A percentile compares a stretch with the other conserved stretches of the same genome.
Evolutionary conservation across 345 rosid species (phyloP).

Genomic region (Eucalyptus erythrocorys): DNA sequence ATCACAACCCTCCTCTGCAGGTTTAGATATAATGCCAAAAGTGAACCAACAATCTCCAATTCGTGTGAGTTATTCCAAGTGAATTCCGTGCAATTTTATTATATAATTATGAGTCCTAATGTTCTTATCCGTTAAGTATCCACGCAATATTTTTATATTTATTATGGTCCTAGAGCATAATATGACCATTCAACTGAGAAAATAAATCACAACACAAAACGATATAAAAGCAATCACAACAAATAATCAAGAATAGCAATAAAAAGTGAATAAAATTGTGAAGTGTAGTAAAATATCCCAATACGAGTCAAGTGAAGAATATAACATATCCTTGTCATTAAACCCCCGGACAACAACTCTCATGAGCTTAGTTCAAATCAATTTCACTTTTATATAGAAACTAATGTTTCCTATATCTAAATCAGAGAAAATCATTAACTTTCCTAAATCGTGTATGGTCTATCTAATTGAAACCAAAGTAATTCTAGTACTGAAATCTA

Average conservation of each 20-base stretch:
- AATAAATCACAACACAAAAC: neutral
- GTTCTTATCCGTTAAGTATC: neutral
- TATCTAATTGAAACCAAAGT: fast-evolving
- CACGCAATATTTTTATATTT: fast-evolving
- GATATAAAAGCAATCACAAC: neutral
- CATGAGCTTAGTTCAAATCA: fast-evolving
- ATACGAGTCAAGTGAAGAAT: neutral
- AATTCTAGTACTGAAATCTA: too few species aligned
- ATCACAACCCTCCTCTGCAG: fast-evolving
- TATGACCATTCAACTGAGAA: neutral
- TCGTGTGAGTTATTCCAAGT: fast-evolving
- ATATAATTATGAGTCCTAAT: neutral
- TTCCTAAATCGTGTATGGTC: neutral
- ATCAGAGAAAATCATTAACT: neutral
- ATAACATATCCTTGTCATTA: too few species aligned
- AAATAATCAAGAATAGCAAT: neutral
- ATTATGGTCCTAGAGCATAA: neutral
- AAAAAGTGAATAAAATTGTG: neutral
- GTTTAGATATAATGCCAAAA: neutral
- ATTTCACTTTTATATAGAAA: neutral
- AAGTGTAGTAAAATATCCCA: fast-evolving
- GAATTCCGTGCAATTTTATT: fast-evolving
- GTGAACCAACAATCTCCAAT: too few species aligned
- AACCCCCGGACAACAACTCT: neutral
- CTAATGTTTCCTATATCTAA: neutral